Conservation (phyloP, 768 basidiomycete genomes). For the Pisolithus microcarpus region DNA sequence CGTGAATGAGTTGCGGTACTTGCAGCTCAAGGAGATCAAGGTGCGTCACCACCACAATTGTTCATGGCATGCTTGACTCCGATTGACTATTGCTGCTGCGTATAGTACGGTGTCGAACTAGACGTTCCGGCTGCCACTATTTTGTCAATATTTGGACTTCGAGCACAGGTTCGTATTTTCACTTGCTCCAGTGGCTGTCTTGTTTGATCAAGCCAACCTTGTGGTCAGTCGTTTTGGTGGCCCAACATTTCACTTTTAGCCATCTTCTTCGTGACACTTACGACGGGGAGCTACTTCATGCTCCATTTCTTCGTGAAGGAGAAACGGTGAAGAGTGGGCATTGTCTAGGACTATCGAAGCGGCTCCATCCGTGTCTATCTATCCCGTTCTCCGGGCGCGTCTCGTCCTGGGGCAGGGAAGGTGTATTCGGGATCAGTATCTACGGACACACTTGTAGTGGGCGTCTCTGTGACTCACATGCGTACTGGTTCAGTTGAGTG, state of each 20-base stretch:
- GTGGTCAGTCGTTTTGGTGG: conserved; percentile 92
- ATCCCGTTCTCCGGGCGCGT: too few species aligned
- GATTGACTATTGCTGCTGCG: too few species aligned
- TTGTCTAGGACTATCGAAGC: too few species aligned
- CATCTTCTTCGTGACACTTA: conserved; percentile 82
- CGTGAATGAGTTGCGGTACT: conserved; percentile 94
- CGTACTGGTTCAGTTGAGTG: too few species aligned
- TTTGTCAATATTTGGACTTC: conserved; percentile 87
- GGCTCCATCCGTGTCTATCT: too few species aligned
- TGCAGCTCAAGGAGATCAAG: conserved; percentile 87
- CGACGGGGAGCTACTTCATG: conserved; percentile 65
- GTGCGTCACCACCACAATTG: conserved; percentile 34
- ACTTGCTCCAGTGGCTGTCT: background rate
- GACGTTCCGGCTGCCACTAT: conserved; percentile 96
- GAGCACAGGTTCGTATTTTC: conserved; percentile 63
- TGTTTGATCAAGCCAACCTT: conserved; percentile 4
- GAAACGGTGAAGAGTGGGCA: conserved; percentile 20
- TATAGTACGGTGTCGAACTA: conserved; percentile 90
- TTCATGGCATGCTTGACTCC: background rate
- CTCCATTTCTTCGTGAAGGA: conserved; percentile 90
- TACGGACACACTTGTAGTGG: too few species aligned
- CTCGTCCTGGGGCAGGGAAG: too few species aligned
- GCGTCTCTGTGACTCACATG: too few species aligned
- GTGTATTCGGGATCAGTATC: too few species aligned
- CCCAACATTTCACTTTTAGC: conserved; percentile 83